Conservation (phyloP, 176 grass and related monocot species). For the maize (Zea mays) region DNA sequence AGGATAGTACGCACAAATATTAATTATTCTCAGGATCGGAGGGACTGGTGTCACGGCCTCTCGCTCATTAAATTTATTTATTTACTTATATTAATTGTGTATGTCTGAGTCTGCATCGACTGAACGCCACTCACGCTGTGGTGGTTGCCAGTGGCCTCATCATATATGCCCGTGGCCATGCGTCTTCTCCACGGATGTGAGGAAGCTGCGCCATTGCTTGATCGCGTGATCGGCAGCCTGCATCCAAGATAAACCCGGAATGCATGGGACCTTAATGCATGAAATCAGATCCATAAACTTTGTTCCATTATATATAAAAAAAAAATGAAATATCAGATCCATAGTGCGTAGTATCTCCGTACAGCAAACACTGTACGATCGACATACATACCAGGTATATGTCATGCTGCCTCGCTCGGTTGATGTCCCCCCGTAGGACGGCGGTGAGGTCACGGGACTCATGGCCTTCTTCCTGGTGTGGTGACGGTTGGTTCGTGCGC, state of each 20-base stretch:
- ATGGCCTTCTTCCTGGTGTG: not conserved
- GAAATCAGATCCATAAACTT: not conserved
- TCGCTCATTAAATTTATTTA: not conserved
- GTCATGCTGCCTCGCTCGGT: not conserved
- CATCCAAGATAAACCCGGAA: not conserved
- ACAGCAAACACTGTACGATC: not conserved
- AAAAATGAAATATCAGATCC: not conserved
- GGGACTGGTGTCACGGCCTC: too few relatives aligned
- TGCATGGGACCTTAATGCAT: not conserved
- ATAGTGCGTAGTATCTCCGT: not conserved
- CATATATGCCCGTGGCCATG: not conserved
- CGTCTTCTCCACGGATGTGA: not conserved
- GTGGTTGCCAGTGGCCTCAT: too few relatives aligned
- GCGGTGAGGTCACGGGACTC: not conserved
- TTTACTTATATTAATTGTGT: too few relatives aligned
- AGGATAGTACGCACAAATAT: too few relatives aligned
- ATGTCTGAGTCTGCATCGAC: too few relatives aligned
- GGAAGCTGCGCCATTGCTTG: not conserved
- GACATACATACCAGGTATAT: slow-evolving; percentile 1
- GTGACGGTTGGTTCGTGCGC: not conserved
- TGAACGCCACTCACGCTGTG: too few relatives aligned
- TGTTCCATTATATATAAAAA: too few relatives aligned
- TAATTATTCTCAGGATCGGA: not conserved
- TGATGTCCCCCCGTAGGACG: not conserved
- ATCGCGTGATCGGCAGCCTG: slow-evolving; percentile 1